Conservation (phyloP, 148 eudicot genomes). For the Silene latifolia region DNA sequence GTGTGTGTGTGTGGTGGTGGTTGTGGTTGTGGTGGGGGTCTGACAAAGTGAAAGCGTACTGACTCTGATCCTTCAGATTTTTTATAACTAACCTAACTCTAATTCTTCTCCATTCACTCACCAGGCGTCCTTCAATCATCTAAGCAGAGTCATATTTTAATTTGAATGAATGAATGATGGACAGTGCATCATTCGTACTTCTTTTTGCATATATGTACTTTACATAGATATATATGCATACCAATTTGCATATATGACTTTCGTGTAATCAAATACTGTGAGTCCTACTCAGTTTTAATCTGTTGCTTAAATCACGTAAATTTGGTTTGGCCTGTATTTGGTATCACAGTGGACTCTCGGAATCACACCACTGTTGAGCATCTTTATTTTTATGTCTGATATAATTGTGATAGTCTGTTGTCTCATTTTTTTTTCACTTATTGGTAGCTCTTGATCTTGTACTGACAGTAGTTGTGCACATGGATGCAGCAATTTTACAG, state of each 20-base stretch:
- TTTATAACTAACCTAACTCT: neutral
- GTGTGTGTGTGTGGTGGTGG: no score
- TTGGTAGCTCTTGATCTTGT: slow-evolving; percentile 7
- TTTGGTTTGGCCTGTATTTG: neutral
- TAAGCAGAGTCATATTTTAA: neutral
- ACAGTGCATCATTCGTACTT: neutral
- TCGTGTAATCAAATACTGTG: neutral
- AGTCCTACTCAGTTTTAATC: neutral
- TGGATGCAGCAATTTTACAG: slow-evolving; percentile 91
- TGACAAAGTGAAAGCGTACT: no score
- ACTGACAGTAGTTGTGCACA: slow-evolving; percentile 27
- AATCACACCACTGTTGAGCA: neutral
- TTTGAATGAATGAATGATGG: neutral
- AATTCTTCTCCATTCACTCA: neutral
- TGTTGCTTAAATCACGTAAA: neutral
- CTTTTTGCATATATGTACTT: no score
- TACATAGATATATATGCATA: no score
- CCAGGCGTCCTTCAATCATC: neutral
- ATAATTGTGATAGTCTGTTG: neutral
- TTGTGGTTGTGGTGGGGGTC: no score
- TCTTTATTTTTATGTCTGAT: neutral
- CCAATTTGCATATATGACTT: neutral
- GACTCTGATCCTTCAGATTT: no score
- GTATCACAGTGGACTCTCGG: neutral
- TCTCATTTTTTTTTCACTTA: neutral